These are phyloP conservation scores for Colletotrichum viniferum DNA, from an alignment of 2,329 filamentous ascomycete genomes.

Conservation along the genomic window DNA sequence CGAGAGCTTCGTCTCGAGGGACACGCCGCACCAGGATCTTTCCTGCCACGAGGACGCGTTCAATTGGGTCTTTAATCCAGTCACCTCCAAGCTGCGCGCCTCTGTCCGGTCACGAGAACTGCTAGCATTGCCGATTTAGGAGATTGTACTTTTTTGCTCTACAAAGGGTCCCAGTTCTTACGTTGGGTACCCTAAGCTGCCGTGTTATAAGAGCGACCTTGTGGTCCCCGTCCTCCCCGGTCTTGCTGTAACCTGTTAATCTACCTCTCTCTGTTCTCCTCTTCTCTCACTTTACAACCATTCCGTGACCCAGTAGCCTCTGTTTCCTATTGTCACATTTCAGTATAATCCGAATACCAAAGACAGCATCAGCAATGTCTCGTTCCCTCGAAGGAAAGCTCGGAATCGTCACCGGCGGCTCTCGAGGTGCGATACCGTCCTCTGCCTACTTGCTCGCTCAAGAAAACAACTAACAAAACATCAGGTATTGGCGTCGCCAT, in stretches of 20 bases:
- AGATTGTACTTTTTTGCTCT: background rate
- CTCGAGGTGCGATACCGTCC: constrained; percentile 62
- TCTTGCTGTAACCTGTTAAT: background rate
- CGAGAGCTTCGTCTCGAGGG: background rate
- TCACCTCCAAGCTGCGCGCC: background rate
- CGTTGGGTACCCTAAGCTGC: background rate
- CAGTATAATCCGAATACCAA: background rate
- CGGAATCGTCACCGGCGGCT: constrained; percentile 79
- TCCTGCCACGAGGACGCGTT: constrained; percentile 4
- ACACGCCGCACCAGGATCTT: background rate
- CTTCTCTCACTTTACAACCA: background rate
- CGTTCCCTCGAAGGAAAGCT: constrained; percentile 72
- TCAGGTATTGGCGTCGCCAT: constrained; percentile 72
- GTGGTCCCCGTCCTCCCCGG: background rate
- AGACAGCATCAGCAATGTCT: constrained; percentile 32
- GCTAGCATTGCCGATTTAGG: background rate
- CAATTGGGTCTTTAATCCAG: background rate
- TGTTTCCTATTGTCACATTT: background rate
- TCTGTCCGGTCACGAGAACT: constrained; percentile 7
- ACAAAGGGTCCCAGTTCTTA: background rate
- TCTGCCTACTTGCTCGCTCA: background rate
- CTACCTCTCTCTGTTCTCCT: background rate
- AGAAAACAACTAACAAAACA: background rate
- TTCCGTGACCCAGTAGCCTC: background rate
- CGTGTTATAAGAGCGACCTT: background rate